A percentile compares a stretch with the other conserved stretches of the same genome.
phyloP scores from a whole-genome alignment of 2,329 filamentous ascomycete species.

The Sphaerulina populicola region DNA sequence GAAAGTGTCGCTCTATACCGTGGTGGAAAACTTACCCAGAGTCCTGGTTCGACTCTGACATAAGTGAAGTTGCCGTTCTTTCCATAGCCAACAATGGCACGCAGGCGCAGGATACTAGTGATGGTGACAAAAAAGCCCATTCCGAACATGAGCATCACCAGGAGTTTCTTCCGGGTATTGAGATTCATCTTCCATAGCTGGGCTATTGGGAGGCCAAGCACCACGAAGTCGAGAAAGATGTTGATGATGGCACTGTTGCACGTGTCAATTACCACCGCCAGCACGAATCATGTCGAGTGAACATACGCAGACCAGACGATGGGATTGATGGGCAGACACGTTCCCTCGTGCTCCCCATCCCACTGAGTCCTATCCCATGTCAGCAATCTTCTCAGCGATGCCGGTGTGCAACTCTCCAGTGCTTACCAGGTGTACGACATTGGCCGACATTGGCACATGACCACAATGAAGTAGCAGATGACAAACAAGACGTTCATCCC shows the following conservation, averaged over 20 bases:
- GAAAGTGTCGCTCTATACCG: background rate
- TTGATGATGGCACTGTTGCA: background rate
- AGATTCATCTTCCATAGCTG: conserved; percentile 8
- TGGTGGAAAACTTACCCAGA: background rate
- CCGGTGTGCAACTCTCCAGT: background rate
- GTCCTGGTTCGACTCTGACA: background rate
- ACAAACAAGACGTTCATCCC: conserved; percentile 6
- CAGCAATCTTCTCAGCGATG: background rate
- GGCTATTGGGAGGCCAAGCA: background rate
- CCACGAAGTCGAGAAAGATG: conserved; percentile 1
- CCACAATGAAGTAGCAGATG: conserved; percentile 4
- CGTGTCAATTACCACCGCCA: background rate
- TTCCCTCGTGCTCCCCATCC: conserved; percentile 5
- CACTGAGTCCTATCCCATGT: background rate
- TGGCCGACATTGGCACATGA: conserved; percentile 9
- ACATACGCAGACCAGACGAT: conserved; percentile 1
- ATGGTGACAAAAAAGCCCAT: conserved; percentile 2
- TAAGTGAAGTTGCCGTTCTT: background rate
- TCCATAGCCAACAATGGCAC: background rate
- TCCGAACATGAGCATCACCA: conserved; percentile 8
- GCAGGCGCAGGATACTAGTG: conserved; percentile 1
- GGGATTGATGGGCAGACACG: background rate
- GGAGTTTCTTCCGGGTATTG: conserved; percentile 3
- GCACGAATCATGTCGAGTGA: too few relatives aligned
- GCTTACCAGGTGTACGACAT: conserved; percentile 7